phyloP scores from a whole-genome alignment of 208 protist species.

The Trypanosoma congolense region DNA sequence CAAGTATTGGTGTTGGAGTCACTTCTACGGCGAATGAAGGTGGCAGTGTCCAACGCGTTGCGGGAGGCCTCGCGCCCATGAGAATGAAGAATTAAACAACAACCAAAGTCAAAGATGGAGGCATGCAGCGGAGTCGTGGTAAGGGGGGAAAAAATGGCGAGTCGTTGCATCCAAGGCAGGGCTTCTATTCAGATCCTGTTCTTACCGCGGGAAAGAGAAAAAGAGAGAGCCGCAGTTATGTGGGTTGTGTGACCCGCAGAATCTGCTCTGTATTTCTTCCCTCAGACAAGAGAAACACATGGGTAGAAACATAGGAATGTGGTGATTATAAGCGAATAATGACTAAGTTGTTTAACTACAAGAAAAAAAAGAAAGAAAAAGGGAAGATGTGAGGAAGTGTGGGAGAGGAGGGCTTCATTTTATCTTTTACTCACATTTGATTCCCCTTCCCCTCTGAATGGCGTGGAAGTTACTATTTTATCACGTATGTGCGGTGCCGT shows the following conservation, averaged over 20 bases:
- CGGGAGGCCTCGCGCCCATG: conserved; percentile 28
- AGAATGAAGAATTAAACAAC: neutral
- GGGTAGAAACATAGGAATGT: neutral
- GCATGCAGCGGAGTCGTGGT: neutral
- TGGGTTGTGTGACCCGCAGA: too few species aligned
- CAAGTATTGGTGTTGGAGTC: conserved; percentile 55
- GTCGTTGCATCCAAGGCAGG: too few species aligned
- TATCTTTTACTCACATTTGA: too few species aligned
- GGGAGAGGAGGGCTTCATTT: too few species aligned
- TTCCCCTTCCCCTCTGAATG: neutral
- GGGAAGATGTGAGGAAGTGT: neutral
- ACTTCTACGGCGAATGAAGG: conserved; percentile 66
- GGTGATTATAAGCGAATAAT: neutral
- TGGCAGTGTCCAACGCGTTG: conserved; percentile 73
- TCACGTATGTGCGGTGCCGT: too few species aligned
- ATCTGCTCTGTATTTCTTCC: too few species aligned
- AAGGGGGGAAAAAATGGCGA: too few species aligned
- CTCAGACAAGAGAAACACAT: too few species aligned
- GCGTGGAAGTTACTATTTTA: too few species aligned
- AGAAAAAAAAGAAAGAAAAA: neutral
- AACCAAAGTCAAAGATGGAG: neutral
- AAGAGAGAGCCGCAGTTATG: too few species aligned
- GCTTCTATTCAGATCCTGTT: too few species aligned
- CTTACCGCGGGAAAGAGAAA: too few species aligned
- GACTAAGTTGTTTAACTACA: neutral